Base-by-base conservation (phyloP, 257 asterid genomes). In the Phtheirospermum japonicum region DNA sequence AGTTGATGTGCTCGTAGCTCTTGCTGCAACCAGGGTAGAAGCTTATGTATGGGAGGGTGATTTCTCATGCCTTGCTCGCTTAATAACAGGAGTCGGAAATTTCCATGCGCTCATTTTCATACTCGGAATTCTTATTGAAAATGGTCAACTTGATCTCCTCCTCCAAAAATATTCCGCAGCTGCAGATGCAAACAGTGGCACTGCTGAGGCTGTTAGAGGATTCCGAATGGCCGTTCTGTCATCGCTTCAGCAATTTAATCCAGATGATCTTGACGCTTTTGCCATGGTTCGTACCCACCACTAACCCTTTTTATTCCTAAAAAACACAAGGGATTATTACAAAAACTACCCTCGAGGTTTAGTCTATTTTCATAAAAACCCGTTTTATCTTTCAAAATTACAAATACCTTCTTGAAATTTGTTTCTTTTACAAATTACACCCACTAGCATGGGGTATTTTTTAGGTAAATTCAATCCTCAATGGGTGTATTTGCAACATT, bases 1-100 rank as follows among this genome's bases (percentile, higher is more conserved):
- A 71, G 99, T 93, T 48, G 99, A 93, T 71, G 99, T 93, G 78
- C 99, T 93, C 58, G 99, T 93, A 65, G 95, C 95, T 64, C 97
- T 93, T 72, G 96, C 99, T 67, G 95, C 95, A 53, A 89, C 95
- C 34, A 83, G 95, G 79, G 97, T 93, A 36, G 99, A 93, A 71
- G 87, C 95, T 62, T 93, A 93, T 78, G 97, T 89, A 30, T 80
- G 85, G 71, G 99, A 93, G 77, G 96, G 93, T 42, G 99, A 93
- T 71, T 93, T 93, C 80, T 74, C 97, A 23, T 93, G 99, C 71
- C 83, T 89, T 72, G 99, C 99, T 72, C 99, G 99, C 66, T 71
- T 93, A 86, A 81, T 93, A 59, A 93, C 97, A 2, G 99, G 99
- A 79, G 96, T 89, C 49, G 99, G 99, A 70, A 89, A 89, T 76